phyloP scores from a whole-genome alignment of 1,284 basidiomycete species.

The Leccinum pachyderme region DNA sequence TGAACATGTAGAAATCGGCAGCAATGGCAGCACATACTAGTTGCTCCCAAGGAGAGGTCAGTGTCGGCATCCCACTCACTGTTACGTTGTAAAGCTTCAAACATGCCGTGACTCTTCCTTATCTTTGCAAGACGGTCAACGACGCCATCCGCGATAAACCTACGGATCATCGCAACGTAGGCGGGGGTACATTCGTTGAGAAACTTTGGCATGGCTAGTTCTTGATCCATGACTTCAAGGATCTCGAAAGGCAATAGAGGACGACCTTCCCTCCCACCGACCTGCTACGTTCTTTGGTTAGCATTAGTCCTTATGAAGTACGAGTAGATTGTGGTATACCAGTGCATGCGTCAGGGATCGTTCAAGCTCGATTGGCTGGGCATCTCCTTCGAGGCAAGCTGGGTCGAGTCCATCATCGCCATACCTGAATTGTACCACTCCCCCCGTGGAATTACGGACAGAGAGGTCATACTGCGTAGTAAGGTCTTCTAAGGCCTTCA shows the following conservation, averaged over 20 bases:
- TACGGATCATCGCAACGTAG: constrained; percentile 75
- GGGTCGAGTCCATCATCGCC: constrained; percentile 98
- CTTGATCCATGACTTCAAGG: constrained; percentile 66
- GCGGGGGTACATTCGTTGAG: constrained; percentile 70
- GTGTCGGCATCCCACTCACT: constrained; percentile 79
- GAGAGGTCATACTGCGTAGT: constrained; percentile 96
- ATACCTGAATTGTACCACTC: constrained; percentile 97
- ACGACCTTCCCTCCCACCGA: constrained; percentile 55
- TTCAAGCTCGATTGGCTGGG: constrained; percentile 87
- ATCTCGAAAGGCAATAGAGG: constrained; percentile 90
- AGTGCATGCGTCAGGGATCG: constrained; percentile 88
- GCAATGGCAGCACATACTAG: constrained; percentile 43
- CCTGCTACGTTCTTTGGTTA: constrained; percentile 46
- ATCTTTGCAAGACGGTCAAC: constrained; percentile 67
- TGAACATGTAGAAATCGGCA: constrained; percentile 1
- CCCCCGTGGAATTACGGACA: constrained; percentile 94
- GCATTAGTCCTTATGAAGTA: background rate
- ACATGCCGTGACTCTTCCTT: constrained; percentile 81
- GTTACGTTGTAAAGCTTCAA: constrained; percentile 73
- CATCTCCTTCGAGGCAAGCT: constrained; percentile 92
- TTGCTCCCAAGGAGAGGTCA: constrained; percentile 75
- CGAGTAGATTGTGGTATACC: constrained; percentile 41
- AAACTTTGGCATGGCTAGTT: constrained; percentile 62
- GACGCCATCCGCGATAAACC: constrained; percentile 73
- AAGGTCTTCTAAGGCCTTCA: constrained; percentile 98